These are phyloP conservation scores for Mortierella sp. DNA, from an alignment of 371 early-diverging fungal genomes.

Conservation along the genomic window DNA sequence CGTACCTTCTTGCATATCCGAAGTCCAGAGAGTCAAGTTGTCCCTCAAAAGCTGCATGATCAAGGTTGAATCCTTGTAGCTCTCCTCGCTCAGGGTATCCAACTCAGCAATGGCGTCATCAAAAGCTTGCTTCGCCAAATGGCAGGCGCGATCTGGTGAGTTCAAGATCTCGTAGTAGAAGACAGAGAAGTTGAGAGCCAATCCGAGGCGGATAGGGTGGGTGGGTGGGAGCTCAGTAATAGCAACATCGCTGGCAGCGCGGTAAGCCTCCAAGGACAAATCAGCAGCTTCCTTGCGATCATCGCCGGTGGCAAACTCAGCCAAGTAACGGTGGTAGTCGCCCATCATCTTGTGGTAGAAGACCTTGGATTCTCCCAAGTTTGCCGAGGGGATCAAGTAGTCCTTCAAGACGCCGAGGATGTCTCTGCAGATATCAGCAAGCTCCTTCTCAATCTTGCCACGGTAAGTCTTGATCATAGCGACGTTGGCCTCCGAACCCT, in stretches of 20 bases:
- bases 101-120: slow-evolving; percentile 99
- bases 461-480: slow-evolving; percentile 94
- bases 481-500: slow-evolving; percentile 89
- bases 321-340: slow-evolving; percentile 99
- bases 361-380: slow-evolving; percentile 96
- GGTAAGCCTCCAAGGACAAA: slow-evolving; percentile 96
- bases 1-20: slow-evolving; percentile 91
- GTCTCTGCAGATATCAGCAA: slow-evolving; percentile 95
- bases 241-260: slow-evolving; percentile 96
- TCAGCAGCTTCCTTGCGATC: slow-evolving; percentile 90
- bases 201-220: slow-evolving; percentile 99
- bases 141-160: slow-evolving; percentile 98
- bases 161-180: slow-evolving; percentile 99
- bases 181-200: slow-evolving; percentile 99
- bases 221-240: slow-evolving; percentile 95
- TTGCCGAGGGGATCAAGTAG: slow-evolving; percentile 89
- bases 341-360: slow-evolving; percentile 99
- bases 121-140: slow-evolving; percentile 99
- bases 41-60: slow-evolving; percentile 99
- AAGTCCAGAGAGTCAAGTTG: slow-evolving; percentile 99
- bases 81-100: slow-evolving; percentile 98
- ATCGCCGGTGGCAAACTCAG: slow-evolving; percentile 95
- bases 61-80: slow-evolving; percentile 99
- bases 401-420: slow-evolving; percentile 94
- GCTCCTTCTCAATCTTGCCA: slow-evolving; percentile 93